Percentiles rank a stretch among this genome's conserved stretches.
These are phyloP conservation scores for Pythium vanterpoolii DNA, from an alignment of 352 stramenopile species.

Conservation along the genomic window DNA sequence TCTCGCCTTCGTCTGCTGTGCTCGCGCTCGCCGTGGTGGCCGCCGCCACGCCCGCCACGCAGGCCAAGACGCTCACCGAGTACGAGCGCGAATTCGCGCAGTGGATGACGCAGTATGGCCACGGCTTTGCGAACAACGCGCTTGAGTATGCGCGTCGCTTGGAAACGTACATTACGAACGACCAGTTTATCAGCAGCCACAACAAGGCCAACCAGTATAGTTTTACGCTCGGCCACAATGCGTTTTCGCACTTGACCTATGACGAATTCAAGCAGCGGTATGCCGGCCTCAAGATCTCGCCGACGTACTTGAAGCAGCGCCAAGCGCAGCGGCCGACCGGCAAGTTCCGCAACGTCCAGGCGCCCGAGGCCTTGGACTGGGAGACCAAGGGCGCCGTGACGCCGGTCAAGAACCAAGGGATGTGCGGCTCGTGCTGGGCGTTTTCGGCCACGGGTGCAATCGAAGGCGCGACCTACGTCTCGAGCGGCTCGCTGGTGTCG, in stretches of 20 bases:
- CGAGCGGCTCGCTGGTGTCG: constrained; percentile 86
- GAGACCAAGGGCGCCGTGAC: constrained; percentile 92
- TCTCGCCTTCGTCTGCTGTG: neutral
- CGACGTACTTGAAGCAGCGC: constrained; percentile 63
- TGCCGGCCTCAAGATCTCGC: constrained; percentile 48
- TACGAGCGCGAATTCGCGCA: constrained; percentile 73
- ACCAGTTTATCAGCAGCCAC: constrained; percentile 86
- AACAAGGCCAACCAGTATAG: constrained; percentile 71
- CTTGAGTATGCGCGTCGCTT: constrained; percentile 68
- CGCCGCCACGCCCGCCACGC: constrained; percentile 23
- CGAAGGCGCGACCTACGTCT: constrained; percentile 95
- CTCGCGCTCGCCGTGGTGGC: constrained; percentile 24
- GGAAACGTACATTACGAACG: constrained; percentile 80
- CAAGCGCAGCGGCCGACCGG: constrained; percentile 30
- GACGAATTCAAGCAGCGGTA: constrained; percentile 91
- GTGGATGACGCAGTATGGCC: constrained; percentile 51
- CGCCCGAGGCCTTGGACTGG: constrained; percentile 94
- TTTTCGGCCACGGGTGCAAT: constrained; percentile 97
- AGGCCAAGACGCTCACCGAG: constrained; percentile 45
- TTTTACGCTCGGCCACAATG: constrained; percentile 92
- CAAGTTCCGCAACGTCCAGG: constrained; percentile 28
- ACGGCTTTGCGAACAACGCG: constrained; percentile 44
- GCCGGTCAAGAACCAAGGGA: constrained; percentile 95
- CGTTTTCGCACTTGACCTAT: constrained; percentile 93
- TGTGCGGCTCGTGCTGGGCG: constrained; percentile 95